Conservation (phyloP, 495 filamentous ascomycete genomes). For the Aspergillus homomorphus region DNA sequence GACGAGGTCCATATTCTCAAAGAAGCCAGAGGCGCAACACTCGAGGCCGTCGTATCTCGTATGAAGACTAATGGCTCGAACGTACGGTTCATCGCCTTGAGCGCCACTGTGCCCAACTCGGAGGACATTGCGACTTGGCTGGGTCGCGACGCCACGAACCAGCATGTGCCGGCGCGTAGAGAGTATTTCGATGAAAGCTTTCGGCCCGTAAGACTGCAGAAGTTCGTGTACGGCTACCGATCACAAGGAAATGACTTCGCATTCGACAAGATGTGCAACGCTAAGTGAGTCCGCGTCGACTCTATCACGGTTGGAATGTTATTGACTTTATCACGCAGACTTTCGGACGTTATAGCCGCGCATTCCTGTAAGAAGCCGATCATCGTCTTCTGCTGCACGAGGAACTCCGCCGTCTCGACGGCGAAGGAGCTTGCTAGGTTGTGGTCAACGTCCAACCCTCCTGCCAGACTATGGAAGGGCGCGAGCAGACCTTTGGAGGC, state of each 20-base stretch:
- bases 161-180: conserved; percentile 63
- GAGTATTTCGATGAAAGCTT: conserved; percentile 92
- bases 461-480: conserved; percentile 64
- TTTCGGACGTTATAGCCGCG: conserved; percentile 70
- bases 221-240: conserved; percentile 76
- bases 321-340: conserved; percentile 31
- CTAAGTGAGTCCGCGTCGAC: conserved; percentile 50
- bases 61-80: conserved; percentile 91
- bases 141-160: conserved; percentile 67
- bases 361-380: conserved; percentile 81
- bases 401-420: conserved; percentile 72
- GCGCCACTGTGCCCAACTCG: conserved; percentile 92
- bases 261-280: conserved; percentile 77
- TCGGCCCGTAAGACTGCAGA: conserved; percentile 82
- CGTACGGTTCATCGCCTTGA: conserved; percentile 87
- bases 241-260: conserved; percentile 72
- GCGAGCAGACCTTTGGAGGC: conserved; percentile 56
- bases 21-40: conserved; percentile 80
- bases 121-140: conserved; percentile 89
- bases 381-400: conserved; percentile 88
- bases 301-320: not conserved
- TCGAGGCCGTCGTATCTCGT: conserved; percentile 93
- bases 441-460: conserved; percentile 56
- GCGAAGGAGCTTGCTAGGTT: conserved; percentile 68
- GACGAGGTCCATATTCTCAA: conserved; percentile 97